Conservation (phyloP, 1,284 basidiomycete species). For the Macrocystidia cucumis region DNA sequence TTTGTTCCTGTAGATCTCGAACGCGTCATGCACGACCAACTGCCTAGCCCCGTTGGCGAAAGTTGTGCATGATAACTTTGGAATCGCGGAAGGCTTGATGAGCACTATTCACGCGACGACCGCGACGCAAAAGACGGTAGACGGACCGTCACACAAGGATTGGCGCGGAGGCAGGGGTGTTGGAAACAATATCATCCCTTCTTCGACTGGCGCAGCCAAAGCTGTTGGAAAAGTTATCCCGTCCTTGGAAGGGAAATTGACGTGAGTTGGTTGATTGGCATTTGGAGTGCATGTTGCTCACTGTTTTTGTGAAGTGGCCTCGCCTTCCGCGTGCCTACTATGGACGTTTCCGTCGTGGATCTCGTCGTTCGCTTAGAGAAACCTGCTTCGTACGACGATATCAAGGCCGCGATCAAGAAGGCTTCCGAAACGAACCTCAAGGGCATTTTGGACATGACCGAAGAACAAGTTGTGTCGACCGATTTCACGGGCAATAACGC, state of each 20-base stretch:
- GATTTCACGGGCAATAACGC: slow-evolving; percentile 82
- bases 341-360: slow-evolving; percentile 98
- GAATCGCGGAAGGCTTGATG: slow-evolving; percentile 96
- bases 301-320: slow-evolving; percentile 58
- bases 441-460: slow-evolving; percentile 93
- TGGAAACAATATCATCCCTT: slow-evolving; percentile 98
- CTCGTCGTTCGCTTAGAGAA: slow-evolving; percentile 93
- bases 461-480: slow-evolving; percentile 91
- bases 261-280: slow-evolving; percentile 36
- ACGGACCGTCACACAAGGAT: slow-evolving; percentile 92
- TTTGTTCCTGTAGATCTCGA: slow-evolving; percentile 70
- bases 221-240: slow-evolving; percentile 99
- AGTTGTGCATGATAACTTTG: slow-evolving; percentile 95
- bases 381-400: slow-evolving; percentile 79
- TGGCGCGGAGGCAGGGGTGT: slow-evolving; percentile 97
- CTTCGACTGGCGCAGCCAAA: slow-evolving; percentile 98
- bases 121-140: slow-evolving; percentile 99
- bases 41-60: slow-evolving; percentile 98
- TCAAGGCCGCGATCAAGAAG: slow-evolving; percentile 84
- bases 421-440: slow-evolving; percentile 69
- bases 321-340: slow-evolving; percentile 95
- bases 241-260: slow-evolving; percentile 93
- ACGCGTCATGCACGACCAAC: slow-evolving; percentile 99
- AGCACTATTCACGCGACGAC: slow-evolving; percentile 96
- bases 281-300: slow-evolving; percentile 1